Base-by-base conservation (phyloP, 179 eudicot genomes). In the Gypsophila paniculata region DNA sequence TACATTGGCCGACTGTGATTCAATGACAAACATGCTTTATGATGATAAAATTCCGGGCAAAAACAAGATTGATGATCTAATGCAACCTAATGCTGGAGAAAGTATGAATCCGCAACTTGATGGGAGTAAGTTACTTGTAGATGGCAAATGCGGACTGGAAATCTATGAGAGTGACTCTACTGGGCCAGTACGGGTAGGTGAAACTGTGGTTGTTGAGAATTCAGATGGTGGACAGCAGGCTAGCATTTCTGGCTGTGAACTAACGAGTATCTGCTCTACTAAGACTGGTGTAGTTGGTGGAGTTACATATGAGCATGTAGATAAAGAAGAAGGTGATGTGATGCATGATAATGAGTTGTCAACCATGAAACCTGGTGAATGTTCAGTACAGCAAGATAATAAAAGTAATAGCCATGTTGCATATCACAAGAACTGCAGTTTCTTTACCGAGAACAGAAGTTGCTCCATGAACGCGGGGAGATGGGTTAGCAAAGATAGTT, bases 11-110 rank as follows among this genome's bases (percentile, higher is more conserved):
- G 74, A 77, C 66, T 14, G 39, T 13, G 60, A 52, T 68, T 23
- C 69, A 78, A 72, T 69, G 57, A 78, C 34, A 55, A 68, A 69
- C 52, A 58, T 64, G 7, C 32, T 26, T 57, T 69, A 74, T 46
- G 70, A 54, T 48, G 67, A 68, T 58, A 59, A 65, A 74, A 65
- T 53, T 17, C n/a, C 48, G 58, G 59, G 8, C 23, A 34, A 36
- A 48, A 71, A 49, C 54, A 71, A 17, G 46, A 59, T 46, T n/a
- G 14, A 61, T 60, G 25, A n/a, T 49, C 21, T 68, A 10, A 60
- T 34, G 42, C 68, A 48, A 23, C 46, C 23, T 21, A 60, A 59
- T 26, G 6, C 25, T 57, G 48, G 38, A 42, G 61, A 49, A 73
- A 69, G 55, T 77, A 63, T 70, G 38, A 18, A 38, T 42, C 18